Evolutionary conservation across 2,329 filamentous ascomycete genomes (phyloP).

Genomic region (Nemania bipapillata): DNA sequence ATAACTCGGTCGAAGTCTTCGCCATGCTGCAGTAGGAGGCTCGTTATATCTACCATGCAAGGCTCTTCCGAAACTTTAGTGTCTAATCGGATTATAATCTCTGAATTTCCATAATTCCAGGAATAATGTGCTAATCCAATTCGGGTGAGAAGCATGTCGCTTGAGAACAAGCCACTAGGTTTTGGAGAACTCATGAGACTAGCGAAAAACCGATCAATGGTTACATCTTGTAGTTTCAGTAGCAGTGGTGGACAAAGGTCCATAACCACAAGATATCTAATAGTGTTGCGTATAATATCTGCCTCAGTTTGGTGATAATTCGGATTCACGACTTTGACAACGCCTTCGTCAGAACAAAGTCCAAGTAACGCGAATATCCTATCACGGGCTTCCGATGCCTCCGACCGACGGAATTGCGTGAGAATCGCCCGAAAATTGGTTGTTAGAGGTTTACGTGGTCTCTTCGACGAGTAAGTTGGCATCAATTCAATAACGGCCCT

Average conservation of each 20-base stretch:
- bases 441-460: background rate
- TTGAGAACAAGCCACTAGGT: no score
- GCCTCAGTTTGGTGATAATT: slow-evolving; percentile 8
- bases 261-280: background rate
- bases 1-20: no score
- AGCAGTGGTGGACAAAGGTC: background rate
- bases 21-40: no score
- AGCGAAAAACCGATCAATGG: background rate
- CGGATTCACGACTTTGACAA: background rate
- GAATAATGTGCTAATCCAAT: no score
- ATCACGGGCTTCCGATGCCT: slow-evolving; percentile 20
- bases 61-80: no score
- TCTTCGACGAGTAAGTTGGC: background rate
- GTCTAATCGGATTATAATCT: no score
- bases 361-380: slow-evolving; percentile 29
- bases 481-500: slow-evolving; percentile 20
- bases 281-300: background rate
- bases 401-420: background rate
- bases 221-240: no score
- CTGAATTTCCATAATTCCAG: no score
- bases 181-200: background rate
- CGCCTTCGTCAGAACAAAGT: slow-evolving; percentile 1
- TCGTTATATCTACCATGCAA: no score
- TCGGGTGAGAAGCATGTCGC: no score
- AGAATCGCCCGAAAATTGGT: background rate